Percentiles rank a stretch among this genome's conserved stretches.
Evolutionary conservation across 345 rosid species (phyloP).

Genomic region (Bruguiera sexangula): DNA sequence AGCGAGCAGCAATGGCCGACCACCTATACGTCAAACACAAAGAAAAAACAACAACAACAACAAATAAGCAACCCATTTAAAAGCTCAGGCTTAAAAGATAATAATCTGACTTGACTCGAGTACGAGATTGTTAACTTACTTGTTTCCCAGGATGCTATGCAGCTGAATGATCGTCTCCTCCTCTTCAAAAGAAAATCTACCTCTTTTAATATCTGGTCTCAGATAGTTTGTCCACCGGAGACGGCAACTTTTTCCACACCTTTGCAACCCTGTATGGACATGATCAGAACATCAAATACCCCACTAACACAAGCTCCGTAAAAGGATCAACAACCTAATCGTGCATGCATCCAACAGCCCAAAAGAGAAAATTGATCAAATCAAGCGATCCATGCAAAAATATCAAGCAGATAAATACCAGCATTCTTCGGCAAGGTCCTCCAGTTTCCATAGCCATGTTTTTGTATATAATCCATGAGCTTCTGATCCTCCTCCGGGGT

Average conservation of each 20-base stretch:
- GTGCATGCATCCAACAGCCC: background rate
- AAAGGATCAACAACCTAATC: background rate
- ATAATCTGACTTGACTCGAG: too few relatives aligned
- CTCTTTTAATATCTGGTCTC: slow-evolving; percentile 31
- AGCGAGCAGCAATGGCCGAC: slow-evolving; percentile 30
- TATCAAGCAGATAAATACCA: slow-evolving; percentile 6
- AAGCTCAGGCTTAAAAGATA: too few relatives aligned
- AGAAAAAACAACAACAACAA: background rate
- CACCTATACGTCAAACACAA: slow-evolving; percentile 2
- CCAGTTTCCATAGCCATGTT: slow-evolving; percentile 32
- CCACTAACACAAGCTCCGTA: background rate
- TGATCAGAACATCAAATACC: background rate
- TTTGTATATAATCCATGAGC: slow-evolving; percentile 25
- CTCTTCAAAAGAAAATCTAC: slow-evolving; percentile 29
- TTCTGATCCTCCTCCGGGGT: slow-evolving; percentile 33
- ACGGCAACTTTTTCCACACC: slow-evolving; percentile 36
- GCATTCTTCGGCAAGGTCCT: slow-evolving; percentile 32
- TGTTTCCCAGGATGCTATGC: slow-evolving; percentile 25
- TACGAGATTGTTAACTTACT: slow-evolving; percentile 3
- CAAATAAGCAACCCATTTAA: background rate
- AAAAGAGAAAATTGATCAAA: background rate
- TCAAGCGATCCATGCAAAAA: background rate
- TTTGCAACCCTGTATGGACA: slow-evolving; percentile 15
- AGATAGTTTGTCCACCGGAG: slow-evolving; percentile 34
- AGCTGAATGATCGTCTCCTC: slow-evolving; percentile 30